A percentile compares a stretch with the other conserved stretches of the same genome.
Conservation (phyloP, 495 filamentous ascomycete genomes). For the Hypoxylon subgilvum region DNA sequence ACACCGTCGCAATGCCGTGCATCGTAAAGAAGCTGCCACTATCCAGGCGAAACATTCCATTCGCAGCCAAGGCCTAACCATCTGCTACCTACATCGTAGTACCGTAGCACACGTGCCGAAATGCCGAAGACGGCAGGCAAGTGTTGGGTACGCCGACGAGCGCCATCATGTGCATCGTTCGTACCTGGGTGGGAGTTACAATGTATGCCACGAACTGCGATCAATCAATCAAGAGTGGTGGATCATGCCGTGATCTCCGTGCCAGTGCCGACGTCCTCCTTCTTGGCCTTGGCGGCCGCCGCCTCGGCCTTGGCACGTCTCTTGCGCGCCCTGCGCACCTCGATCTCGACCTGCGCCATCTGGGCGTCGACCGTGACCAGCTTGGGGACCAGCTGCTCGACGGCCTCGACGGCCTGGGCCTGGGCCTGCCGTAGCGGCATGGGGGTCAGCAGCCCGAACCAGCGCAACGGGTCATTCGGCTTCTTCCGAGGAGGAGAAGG, state of each 20-base stretch:
- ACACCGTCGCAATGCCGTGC: no score
- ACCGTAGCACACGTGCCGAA: not conserved
- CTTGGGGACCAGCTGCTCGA: conserved; percentile 54
- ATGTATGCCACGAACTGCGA: no score
- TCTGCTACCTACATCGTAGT: no score
- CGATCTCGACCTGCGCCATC: conserved; percentile 58
- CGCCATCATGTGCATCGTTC: not conserved
- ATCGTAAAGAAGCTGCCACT: no score
- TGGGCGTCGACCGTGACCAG: conserved; percentile 51
- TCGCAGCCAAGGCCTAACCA: no score
- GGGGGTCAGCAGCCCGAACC: conserved; percentile 74
- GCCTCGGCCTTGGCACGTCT: conserved; percentile 52
- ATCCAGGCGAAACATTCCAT: no score
- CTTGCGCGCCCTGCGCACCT: conserved; percentile 58
- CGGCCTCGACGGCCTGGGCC: conserved; percentile 47
- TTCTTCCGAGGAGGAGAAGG: not conserved
- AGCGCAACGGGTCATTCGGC: conserved; percentile 63
- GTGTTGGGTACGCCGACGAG: not conserved
- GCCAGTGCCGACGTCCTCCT: conserved; percentile 4
- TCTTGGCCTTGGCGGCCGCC: conserved; percentile 5
- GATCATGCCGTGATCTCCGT: conserved; percentile 22
- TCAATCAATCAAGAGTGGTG: no score
- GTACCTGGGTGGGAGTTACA: no score
- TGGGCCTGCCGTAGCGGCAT: conserved; percentile 66
- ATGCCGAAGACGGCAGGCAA: not conserved